Percentiles rank a stretch among this genome's conserved stretches.
Conservation (phyloP, 2,329 filamentous ascomycete genomes). For the Ophiostoma triangulosporum region DNA sequence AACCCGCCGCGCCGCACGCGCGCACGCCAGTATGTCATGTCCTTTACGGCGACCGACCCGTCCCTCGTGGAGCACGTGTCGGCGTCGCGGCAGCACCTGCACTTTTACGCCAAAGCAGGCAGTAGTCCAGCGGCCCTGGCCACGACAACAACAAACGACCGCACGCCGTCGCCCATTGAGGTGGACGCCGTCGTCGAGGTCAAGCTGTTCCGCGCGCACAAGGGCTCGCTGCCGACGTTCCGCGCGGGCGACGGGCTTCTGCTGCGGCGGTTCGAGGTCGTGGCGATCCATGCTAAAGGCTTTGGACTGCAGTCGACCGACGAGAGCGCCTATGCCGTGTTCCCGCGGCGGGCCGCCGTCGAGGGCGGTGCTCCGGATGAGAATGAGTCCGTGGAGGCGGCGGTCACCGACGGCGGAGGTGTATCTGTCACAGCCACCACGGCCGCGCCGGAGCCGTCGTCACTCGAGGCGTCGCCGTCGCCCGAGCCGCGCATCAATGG, state of each 20-base stretch:
- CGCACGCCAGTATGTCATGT: slow-evolving; percentile 43
- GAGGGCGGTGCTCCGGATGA: slow-evolving; percentile 17
- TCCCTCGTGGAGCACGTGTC: slow-evolving; percentile 6
- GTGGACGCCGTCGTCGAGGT: slow-evolving; percentile 38
- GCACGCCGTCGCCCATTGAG: slow-evolving; percentile 16
- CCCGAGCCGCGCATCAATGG: slow-evolving; percentile 38
- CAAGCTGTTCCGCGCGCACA: slow-evolving; percentile 45
- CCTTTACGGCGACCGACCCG: slow-evolving; percentile 44
- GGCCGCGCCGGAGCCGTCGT: no score
- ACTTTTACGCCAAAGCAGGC: slow-evolving; percentile 21
- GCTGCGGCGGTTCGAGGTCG: slow-evolving; percentile 41
- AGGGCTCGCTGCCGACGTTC: slow-evolving; percentile 40
- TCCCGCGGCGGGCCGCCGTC: slow-evolving; percentile 19
- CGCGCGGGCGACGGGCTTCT: slow-evolving; percentile 44
- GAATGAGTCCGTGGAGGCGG: background rate
- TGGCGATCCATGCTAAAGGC: slow-evolving; percentile 38
- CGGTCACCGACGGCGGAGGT: no score
- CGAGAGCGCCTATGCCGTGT: slow-evolving; percentile 48
- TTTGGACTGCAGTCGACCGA: slow-evolving; percentile 43
- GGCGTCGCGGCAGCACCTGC: background rate
- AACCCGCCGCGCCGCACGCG: slow-evolving; percentile 39
- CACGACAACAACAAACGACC: background rate
- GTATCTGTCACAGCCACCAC: no score
- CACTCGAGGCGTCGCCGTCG: background rate
- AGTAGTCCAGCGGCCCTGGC: background rate